Evolutionary conservation across 768 basidiomycete genomes (phyloP), one percentile per base, ranked within the genome.

Genomic region (Coprinellus micaceus): DNA sequence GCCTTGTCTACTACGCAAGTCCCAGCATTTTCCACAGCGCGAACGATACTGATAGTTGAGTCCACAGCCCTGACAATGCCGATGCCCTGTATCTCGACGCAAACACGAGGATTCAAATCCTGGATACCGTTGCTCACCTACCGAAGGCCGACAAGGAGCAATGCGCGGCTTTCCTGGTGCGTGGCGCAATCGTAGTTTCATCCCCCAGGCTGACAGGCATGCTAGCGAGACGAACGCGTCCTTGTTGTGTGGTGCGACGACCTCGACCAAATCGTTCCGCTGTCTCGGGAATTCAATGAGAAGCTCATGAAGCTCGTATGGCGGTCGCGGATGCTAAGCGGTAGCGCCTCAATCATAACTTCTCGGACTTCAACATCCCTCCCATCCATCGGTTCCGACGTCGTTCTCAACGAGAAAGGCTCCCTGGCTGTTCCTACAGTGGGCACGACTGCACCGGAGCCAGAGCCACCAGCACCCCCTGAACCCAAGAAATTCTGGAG

Each of bases 121-220:
- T 95, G 24, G 86, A 90, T 57, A 82, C 82, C 15, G 83, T 94
- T 61, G 64, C 67, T 52, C 77, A 82, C 55, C 74, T 95, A 40
- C 82, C 86, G 5, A 79, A 81, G 39, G 91, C 91, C 6, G 89
- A 94, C 66, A 94, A 94, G 74, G 92, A 94, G 66, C 92, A 94
- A 64, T 92, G 88, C 49, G 93, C 86, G 19, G 93, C 93, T 12
- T 95, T 95, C 67, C 79, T 93, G 52, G 89, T 88, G 67, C 64
- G 81, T 77, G 45, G 47, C 54, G 51, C 30, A 36, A 21, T 43
- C 22, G 10, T 13, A 51, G 29, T 52, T 54, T 26, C 54, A 53
- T 30, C n/a, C 29, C 7, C 21, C 44, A 15, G 41, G 25, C 48
- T 25, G 12, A 50, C 41, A 36, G 37, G 57, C 52, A 61, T 58